Evolutionary conservation across 108 stramenopile genomes (phyloP), one percentile per base, ranked within the genome.

Genomic region (Schizochytrium sp.): DNA sequence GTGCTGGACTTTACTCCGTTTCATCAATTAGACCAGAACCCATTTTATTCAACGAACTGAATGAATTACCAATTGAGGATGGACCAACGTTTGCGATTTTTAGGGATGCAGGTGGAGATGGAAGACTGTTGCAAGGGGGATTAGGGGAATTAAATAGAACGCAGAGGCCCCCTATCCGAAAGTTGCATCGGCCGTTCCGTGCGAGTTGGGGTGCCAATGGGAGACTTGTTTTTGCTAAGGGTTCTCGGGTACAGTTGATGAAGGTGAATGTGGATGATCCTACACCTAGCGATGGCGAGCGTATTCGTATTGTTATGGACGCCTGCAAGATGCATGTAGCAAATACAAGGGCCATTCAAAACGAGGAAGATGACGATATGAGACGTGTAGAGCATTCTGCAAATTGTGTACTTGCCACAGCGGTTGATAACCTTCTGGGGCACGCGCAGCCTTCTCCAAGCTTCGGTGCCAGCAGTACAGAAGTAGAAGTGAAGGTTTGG

Each of bases 171-270:
- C 50, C 53, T 53, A 40, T 55, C 5, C 76, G 76, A 7, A n/a
- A n/a, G 28, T 53, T 83, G 47, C 47, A 83, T 0, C 76, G 76
- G 5, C 50, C 50, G 1, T 83, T 83, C 53, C 50, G 76, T 5
- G 76, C 53, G 50, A 83, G 76, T 53, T 83, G 76, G 76, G 76
- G 76, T 10, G 50, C 76, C 8, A 40, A 40, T 53, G 76, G 76
- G 0, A 55, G n/a, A 28, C 47, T 83, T 40, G 76, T 55, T 40
- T 55, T 55, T 49, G 50, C 76, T 10, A 13, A 55, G 5, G 76
- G 76, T 53, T n/a, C 50, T 10, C 10, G 45, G 5, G 28, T 83
- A 8, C 76, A 40, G 12, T 55, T 50, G 15, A 55, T 55, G 53
- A 83, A 83, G 76, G 28, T 83, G 45, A 83, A 55, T 55, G 76